Evolutionary conservation across 2,329 filamentous ascomycete genomes (phyloP), one percentile per base, ranked within the genome.

Genomic region (Verticillium nonalfalfae): DNA sequence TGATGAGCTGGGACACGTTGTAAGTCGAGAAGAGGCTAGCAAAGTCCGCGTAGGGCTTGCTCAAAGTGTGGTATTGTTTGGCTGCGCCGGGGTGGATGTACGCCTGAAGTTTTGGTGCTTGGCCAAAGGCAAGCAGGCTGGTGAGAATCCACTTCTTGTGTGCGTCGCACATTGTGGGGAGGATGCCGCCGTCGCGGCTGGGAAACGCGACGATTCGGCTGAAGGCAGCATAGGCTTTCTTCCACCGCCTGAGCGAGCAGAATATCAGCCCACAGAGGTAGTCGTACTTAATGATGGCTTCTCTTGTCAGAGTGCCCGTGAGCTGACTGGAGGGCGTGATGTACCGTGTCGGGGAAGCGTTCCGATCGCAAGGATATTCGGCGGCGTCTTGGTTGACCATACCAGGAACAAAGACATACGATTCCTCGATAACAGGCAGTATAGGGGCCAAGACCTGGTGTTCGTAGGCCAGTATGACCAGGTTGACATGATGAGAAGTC

Each of bases 91-190:
- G 63, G 58, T 82, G 80, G 7, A 84, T 82, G 56, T 84, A 83
- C 45, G 81, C 78, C 1, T 90, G 90, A 10, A 85, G 71, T 0
- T 74, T 67, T 1, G 78, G 76, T 4, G 79, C 78, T 68, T 80
- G 84, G 66, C 93, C 93, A 59, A 87, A 78, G 7, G 85, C 80
- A 18, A 99, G 78, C 60, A 97, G 80, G 59, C 87, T 86, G 10
- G 93, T 82, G 15, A 99, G 77, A 9, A 96, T 72, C 90, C 92
- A 97, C 74, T 94, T 96, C 76, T 94, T 96, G 79, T 96, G 94
- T 6, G 91, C 91, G 66, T 97, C 92, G 4, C 90, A 80, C 89
- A 95, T 95, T 58, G 96, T 81, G 71, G 87, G 88, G 73, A 89
- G 94, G 13, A 86, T 80, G 39, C 85, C 81, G 36, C 81, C 78